Evolutionary conservation across 1,284 basidiomycete species (phyloP), one percentile per base, ranked within the genome.

Genomic region (Tranzscheliella williamsii): DNA sequence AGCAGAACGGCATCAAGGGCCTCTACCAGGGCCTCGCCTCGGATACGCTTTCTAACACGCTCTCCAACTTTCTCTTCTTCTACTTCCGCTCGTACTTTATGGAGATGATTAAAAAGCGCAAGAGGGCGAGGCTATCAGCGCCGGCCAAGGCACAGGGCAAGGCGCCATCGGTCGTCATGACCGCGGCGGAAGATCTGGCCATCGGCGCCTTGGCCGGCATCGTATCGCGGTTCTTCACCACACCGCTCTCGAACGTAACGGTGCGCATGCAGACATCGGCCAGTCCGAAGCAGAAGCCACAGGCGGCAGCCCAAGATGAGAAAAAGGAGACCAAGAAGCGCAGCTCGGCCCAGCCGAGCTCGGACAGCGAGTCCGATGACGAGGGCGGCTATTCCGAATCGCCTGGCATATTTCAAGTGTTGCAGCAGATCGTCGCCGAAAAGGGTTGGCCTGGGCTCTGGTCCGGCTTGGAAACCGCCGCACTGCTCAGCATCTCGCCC

Each of bases 191-290:
- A 46, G 81, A 81, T 44, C 53, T 82, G 12, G 43, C 79, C 11
- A 73, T 81, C n/a, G 81, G 81, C 1, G 70, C 79, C 11, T 37
- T 81, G 13, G 78, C 80, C 5, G 81, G 81, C 0, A 62, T 81
- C 21, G 50, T 78, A 2, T 78, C 79, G 12, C 78, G 81, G 34
- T 76, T 78, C 27, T 70, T 80, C 39, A 79, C 79, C 2, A 72
- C 80, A n/a, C 81, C 81, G 2, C 69, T 82, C 18, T 79, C 78
- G n/a, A 80, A 80, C 41, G 78, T 82, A 20, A 79, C 79, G 7
- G 79, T 81, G 1, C 54, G 81, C 11, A 78, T 80, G 51, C 81
- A 81, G 65, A 77, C 81, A 6, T 43, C 50, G 6, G 49, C 67
- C 29, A 67, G 46, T 1, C 55, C 67, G 2, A 51, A 56, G 30